A percentile compares a stretch with the other conserved stretches of the same genome.
phyloP scores from a whole-genome alignment of 2,329 filamentous ascomycete species.

The Sarocladium brachiariae region DNA sequence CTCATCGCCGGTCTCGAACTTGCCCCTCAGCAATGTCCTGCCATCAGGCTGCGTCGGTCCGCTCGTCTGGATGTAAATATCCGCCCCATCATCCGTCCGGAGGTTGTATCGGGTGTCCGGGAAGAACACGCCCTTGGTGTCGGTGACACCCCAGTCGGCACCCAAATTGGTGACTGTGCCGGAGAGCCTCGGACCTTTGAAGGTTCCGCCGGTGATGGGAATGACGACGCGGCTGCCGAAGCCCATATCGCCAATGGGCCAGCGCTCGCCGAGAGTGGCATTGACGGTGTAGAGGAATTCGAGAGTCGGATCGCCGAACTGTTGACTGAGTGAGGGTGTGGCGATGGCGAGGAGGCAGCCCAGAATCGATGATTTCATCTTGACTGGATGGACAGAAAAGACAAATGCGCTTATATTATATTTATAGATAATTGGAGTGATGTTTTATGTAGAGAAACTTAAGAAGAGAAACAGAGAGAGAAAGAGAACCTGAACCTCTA shows the following conservation, averaged over 20 bases:
- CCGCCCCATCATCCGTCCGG: constrained; percentile 29
- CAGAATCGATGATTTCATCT: constrained; percentile 5
- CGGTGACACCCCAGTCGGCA: constrained; percentile 30
- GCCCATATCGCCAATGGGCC: constrained; percentile 2
- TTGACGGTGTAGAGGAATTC: constrained; percentile 13
- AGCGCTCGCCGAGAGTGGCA: constrained; percentile 3
- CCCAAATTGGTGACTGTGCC: constrained; percentile 25
- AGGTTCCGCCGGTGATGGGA: constrained; percentile 28
- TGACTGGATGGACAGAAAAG: neutral
- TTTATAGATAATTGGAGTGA: no score
- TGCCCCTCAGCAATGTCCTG: constrained; percentile 17
- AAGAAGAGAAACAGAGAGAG: neutral
- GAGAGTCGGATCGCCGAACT: constrained; percentile 8
- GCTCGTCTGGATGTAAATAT: constrained; percentile 29
- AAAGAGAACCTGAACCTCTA: neutral
- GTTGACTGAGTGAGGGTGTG: neutral
- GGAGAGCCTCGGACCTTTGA: constrained; percentile 26
- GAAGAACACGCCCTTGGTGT: constrained; percentile 28
- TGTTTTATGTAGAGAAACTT: neutral
- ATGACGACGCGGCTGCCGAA: constrained; percentile 15
- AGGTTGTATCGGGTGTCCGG: constrained; percentile 33
- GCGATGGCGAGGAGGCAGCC: constrained; percentile 9
- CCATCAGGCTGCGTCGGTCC: constrained; percentile 29
- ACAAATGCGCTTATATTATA: no score
- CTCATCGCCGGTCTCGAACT: constrained; percentile 28